Evolutionary conservation across 225 moss, liverwort and hornwort genomes (phyloP).

Genomic region (Polytrichum commune): DNA sequence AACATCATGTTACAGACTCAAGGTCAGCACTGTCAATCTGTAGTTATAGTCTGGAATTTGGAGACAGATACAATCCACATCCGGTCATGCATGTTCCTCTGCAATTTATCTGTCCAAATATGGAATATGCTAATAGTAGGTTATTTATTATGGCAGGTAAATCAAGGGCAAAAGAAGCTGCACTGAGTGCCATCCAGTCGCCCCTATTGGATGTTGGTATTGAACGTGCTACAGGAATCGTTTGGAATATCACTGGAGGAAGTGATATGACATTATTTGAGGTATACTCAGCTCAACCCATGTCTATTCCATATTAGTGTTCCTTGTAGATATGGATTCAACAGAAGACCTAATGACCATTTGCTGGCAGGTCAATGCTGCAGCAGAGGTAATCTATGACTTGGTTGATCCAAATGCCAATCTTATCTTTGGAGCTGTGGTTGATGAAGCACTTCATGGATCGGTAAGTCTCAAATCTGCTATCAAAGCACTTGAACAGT

Average conservation of each 20-base stretch:
- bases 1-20: too few relatives aligned
- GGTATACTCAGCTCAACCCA: slow-evolving; percentile 28
- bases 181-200: slow-evolving; percentile 93
- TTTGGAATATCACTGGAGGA: slow-evolving; percentile 97
- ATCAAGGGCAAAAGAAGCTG: slow-evolving; percentile 91
- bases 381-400: slow-evolving; percentile 97
- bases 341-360: slow-evolving; percentile 10
- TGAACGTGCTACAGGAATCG: slow-evolving; percentile 95
- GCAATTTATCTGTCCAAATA: too few relatives aligned
- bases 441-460: slow-evolving; percentile 90
- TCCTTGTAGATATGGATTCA: neutral
- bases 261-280: slow-evolving; percentile 96
- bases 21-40: too few relatives aligned
- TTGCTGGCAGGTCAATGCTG: slow-evolving; percentile 79
- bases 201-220: slow-evolving; percentile 92
- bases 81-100: too few relatives aligned
- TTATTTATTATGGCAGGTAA: slow-evolving; percentile 48
- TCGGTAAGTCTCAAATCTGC: slow-evolving; percentile 50
- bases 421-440: slow-evolving; percentile 94
- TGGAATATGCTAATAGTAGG: too few relatives aligned
- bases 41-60: too few relatives aligned
- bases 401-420: slow-evolving; percentile 97
- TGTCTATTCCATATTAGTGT: neutral
- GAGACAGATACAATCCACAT: too few relatives aligned
- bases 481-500: neutral